Evolutionary conservation across 768 basidiomycete species (phyloP), one percentile per base, ranked within the genome.

Genomic region (Crepidotus variabilis): DNA sequence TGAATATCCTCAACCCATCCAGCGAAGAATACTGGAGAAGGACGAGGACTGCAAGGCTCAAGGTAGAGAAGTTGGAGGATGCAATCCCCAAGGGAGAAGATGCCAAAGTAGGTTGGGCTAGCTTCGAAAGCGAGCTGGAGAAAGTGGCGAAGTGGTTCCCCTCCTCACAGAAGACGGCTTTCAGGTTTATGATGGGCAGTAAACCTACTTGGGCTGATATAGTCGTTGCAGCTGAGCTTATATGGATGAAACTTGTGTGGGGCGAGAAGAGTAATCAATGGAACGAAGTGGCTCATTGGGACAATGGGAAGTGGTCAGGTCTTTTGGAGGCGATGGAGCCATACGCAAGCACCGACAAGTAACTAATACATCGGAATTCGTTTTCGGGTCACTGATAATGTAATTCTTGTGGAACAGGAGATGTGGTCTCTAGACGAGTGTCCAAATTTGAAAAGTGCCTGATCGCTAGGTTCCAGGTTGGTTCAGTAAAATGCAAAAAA

Each of bases 181-280:
- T 28, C 0, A 69, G 67, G 22, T 78, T 70, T 52, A 56, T 80
- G 18, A 66, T 75, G 57, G 79, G 78, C 0, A 62, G 71, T 6
- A 60, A 57, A 10, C 60, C 71, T 8, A 70, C 67, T 0, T 81
- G 72, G 63, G 73, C 71, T 0, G 80, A 83, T 61, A 66, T 80
- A 24, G 67, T 69, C 2, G 57, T 79, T 23, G 77, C 64, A 1
- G 57, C 60, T 2, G 63, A 64, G 43, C 52, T 76, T 8, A 22
- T 63, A 0, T 77, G 68, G 66, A 52, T 69, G 8, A 75, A 67
- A 59, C 60, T 59, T 13, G 34, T 73, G 1, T 66, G 67, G 48
- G 74, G 75, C 7, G 66, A 69, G 53, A 70, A 78, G 11, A 75
- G 75, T 43, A 59, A 68, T 43, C 70, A 75, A 51, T 82, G 78